A percentile compares a stretch with the other conserved stretches of the same genome.
Evolutionary conservation across 768 basidiomycete genomes (phyloP).

Genomic region (Termitomyces sp.): DNA sequence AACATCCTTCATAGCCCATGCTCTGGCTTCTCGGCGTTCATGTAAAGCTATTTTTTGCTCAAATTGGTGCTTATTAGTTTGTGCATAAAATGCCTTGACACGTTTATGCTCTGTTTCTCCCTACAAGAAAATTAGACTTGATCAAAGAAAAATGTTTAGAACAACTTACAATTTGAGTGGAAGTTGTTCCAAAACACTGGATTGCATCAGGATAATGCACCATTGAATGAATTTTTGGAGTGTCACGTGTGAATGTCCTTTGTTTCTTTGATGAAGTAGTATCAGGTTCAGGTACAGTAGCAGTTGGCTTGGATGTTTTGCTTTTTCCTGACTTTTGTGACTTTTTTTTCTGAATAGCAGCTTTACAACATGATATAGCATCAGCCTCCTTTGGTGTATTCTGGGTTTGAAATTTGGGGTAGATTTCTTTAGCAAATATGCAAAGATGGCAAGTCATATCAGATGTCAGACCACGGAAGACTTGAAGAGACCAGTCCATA

Average conservation of each 20-base stretch:
- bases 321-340: background rate
- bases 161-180: background rate
- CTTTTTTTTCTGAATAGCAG: too few relatives aligned
- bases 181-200: conserved; percentile 14
- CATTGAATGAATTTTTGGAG: conserved; percentile 28
- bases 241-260: conserved; percentile 21
- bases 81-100: conserved; percentile 10
- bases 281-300: background rate
- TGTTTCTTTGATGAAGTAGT: conserved; percentile 1
- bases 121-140: background rate
- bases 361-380: background rate
- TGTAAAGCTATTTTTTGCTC: conserved; percentile 15
- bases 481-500: conserved; percentile 16
- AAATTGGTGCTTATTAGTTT: conserved; percentile 12
- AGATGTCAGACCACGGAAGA: conserved; percentile 18
- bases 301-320: background rate
- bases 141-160: background rate
- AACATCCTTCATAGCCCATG: conserved; percentile 6
- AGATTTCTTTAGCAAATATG: conserved; percentile 20
- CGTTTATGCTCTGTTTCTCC: conserved; percentile 5
- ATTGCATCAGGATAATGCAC: conserved; percentile 23
- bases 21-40: conserved; percentile 9
- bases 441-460: conserved; percentile 15
- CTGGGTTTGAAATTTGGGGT: conserved; percentile 18
- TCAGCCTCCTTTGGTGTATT: background rate